These are phyloP conservation scores for Fusarium verrucosum DNA, from an alignment of 2,329 filamentous ascomycete species.

Conservation along the genomic window DNA sequence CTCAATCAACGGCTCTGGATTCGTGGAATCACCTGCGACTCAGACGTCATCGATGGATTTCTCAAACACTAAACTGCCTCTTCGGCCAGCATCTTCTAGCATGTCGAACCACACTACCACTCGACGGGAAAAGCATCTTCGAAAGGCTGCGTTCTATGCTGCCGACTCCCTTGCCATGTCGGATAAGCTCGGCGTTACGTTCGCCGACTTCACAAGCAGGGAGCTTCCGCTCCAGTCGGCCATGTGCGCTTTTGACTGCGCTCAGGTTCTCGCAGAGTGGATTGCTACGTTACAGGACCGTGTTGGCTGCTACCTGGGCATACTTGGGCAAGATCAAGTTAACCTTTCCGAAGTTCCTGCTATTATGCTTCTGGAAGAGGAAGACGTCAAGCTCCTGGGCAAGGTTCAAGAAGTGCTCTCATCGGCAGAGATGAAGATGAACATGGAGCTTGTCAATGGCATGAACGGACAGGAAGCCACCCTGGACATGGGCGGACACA, in stretches of 20 bases:
- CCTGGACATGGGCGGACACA: slow-evolving; percentile 66
- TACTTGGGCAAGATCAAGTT: slow-evolving; percentile 83
- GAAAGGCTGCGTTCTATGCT: slow-evolving; percentile 95
- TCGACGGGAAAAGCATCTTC: slow-evolving; percentile 84
- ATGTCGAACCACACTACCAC: slow-evolving; percentile 61
- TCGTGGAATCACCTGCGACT: slow-evolving; percentile 62
- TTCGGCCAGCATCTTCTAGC: slow-evolving; percentile 37
- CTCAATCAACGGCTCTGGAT: slow-evolving; percentile 57
- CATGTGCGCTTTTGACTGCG: slow-evolving; percentile 92
- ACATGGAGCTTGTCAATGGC: slow-evolving; percentile 59
- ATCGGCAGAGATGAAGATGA: slow-evolving; percentile 83
- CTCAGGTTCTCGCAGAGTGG: slow-evolving; percentile 95
- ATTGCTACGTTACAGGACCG: slow-evolving; percentile 91
- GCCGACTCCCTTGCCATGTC: slow-evolving; percentile 91
- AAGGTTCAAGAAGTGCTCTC: slow-evolving; percentile 84
- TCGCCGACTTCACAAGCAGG: slow-evolving; percentile 82
- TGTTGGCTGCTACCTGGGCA: slow-evolving; percentile 87
- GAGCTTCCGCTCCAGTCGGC: slow-evolving; percentile 91
- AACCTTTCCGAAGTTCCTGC: slow-evolving; percentile 83
- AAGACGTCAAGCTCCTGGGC: slow-evolving; percentile 84
- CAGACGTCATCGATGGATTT: slow-evolving; percentile 61
- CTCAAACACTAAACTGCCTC: slow-evolving; percentile 51
- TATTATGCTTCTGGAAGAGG: slow-evolving; percentile 90
- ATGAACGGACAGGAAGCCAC: slow-evolving; percentile 63
- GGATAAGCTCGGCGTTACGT: slow-evolving; percentile 84